Percentiles rank a stretch among this genome's conserved stretches.
phyloP scores from a whole-genome alignment of 148 eudicot species.

The Vaccinium vitisidaea region DNA sequence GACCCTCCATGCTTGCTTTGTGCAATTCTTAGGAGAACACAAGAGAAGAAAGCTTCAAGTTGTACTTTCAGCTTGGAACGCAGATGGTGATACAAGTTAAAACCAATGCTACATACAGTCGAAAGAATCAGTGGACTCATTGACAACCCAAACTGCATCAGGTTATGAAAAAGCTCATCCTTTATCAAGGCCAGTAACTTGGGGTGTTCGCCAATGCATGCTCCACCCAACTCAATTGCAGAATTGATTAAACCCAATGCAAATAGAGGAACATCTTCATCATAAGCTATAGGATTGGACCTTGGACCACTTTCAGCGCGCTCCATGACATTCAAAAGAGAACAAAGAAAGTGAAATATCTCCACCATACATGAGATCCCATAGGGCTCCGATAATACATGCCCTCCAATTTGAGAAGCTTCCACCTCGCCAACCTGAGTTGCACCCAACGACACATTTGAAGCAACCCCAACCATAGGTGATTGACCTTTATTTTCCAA shows the following conservation, averaged over 20 bases:
- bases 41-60: conserved; percentile 84
- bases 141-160: conserved; percentile 90
- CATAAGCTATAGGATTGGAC: conserved; percentile 71
- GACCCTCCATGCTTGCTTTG: conserved; percentile 86
- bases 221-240: conserved; percentile 83
- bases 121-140: conserved; percentile 89
- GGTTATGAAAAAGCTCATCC: conserved; percentile 73
- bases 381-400: conserved; percentile 68
- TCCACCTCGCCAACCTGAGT: conserved; percentile 52
- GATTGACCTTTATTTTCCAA: conserved; percentile 51
- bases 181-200: conserved; percentile 69
- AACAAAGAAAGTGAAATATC: conserved; percentile 82
- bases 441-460: conserved; percentile 32
- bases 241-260: conserved; percentile 83
- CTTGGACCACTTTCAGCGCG: conserved; percentile 59
- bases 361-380: conserved; percentile 95
- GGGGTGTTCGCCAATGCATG: conserved; percentile 69
- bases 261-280: conserved; percentile 91
- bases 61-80: conserved; percentile 75
- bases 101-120: conserved; percentile 87
- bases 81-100: conserved; percentile 76
- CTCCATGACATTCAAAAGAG: conserved; percentile 73
- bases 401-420: conserved; percentile 38
- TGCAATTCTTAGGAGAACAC: conserved; percentile 77
- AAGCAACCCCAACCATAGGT: conserved; percentile 30